Base-by-base conservation (phyloP, 371 early-diverging fungal genomes). In the Funneliformis caledonium region DNA sequence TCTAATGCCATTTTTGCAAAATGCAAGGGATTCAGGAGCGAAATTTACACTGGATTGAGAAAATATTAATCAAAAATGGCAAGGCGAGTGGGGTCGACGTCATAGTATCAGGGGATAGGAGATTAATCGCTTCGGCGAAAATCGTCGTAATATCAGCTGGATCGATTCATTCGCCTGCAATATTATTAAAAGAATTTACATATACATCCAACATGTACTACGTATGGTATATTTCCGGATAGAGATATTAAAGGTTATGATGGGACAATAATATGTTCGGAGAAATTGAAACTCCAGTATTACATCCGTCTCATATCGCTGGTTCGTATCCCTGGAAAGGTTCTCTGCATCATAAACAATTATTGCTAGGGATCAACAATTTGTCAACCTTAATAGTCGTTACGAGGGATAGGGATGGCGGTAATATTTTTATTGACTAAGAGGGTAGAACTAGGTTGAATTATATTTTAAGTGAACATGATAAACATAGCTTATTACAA, bases 81-180 rank as follows among this genome's bases (percentile, higher is more conserved):
- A 62, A 77, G 89, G 89, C 88, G 8, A 77, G 83, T 22, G 92
- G 91, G 65, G 88, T 92, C 1, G 85, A 87, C 72, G 83, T 83
- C 61, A 83, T 72, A 72, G 84, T 75, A 19, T 80, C 60, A 80
- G 83, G 72, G 80, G 45, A 45, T 45, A 45, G 45, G 45, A 45
- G 4, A 45, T 45, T 45, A 45, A 45, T 8, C 4, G 45, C 8
- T 45, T 45, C 8, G 8, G 45, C 92, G 4, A 82, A 85, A 56
- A 88, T 86, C 75, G 93, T 95, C 1, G 88, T 94, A 67, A 88
- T 91, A 9, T 82, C 92, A 50, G 89, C 87, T 72, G 94, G 95
- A 1, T 87, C 93, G 0, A 85, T 95, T 76, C 88, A 93, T 75
- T 87, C 92, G 0, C 94, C 95, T 5, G 88, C 89, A n/a, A 80